These are phyloP conservation scores for Solanum verrucosum DNA, from an alignment of 257 asterid genomes.

Conservation along the genomic window DNA sequence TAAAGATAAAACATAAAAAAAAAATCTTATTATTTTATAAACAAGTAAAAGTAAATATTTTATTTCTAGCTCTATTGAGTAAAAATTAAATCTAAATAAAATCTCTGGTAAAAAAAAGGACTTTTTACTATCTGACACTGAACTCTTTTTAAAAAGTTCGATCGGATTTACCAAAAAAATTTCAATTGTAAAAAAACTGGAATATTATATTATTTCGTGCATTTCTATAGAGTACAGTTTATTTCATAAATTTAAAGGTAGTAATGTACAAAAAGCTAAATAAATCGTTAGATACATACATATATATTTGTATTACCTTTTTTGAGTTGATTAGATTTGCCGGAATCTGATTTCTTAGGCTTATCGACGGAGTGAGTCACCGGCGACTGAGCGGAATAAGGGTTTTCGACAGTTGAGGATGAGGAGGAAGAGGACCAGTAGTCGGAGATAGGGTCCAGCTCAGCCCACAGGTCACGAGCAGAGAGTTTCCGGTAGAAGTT, in stretches of 20 bases:
- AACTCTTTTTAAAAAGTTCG: background rate
- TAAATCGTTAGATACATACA: background rate
- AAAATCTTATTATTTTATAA: no score
- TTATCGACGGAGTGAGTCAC: background rate
- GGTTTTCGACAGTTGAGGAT: constrained; percentile 10
- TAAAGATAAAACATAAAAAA: no score
- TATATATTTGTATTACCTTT: background rate
- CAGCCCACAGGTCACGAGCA: constrained; percentile 54
- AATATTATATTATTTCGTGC: background rate
- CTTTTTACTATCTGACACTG: background rate
- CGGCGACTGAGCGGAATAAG: background rate
- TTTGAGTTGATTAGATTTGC: background rate
- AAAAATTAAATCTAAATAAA: background rate
- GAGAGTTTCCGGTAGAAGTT: constrained; percentile 37
- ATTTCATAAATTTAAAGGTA: background rate
- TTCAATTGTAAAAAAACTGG: background rate
- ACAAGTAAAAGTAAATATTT: background rate
- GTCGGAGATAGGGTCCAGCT: constrained; percentile 46
- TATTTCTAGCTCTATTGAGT: background rate
- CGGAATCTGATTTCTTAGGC: background rate
- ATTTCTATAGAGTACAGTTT: background rate
- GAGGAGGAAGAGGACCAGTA: constrained; percentile 50
- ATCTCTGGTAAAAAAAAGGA: background rate
- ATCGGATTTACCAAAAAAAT: background rate
- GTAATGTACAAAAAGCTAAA: background rate